phyloP scores from a whole-genome alignment of 2,329 filamentous ascomycete species.

The Diatrype stigma region DNA sequence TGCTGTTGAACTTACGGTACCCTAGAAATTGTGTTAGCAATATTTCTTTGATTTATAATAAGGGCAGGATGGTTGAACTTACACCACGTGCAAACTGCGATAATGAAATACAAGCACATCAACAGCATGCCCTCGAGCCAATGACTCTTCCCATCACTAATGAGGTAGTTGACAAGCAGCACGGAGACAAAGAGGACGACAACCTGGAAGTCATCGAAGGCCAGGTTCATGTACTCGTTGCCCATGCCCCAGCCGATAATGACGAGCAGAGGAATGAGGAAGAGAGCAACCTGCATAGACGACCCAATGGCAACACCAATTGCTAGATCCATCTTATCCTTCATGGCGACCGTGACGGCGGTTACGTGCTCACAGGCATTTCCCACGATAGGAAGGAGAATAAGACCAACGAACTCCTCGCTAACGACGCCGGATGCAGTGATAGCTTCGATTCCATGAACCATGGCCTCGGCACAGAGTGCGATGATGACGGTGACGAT shows the following conservation, averaged over 20 bases:
- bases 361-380: conserved; percentile 81
- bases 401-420: conserved; percentile 74
- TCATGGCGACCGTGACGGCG: conserved; percentile 72
- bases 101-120: conserved; percentile 75
- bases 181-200: conserved; percentile 80
- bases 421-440: conserved; percentile 56
- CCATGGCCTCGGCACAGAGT: conserved; percentile 76
- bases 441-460: conserved; percentile 67
- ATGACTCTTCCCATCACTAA: conserved; percentile 77
- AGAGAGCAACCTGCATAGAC: conserved; percentile 76
- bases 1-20: too few species aligned
- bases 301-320: conserved; percentile 78
- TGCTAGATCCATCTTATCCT: conserved; percentile 82
- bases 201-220: conserved; percentile 86
- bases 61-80: conserved; percentile 29
- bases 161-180: conserved; percentile 81
- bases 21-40: too few species aligned
- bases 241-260: conserved; percentile 75
- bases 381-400: conserved; percentile 77
- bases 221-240: conserved; percentile 70
- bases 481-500: conserved; percentile 76
- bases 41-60: too few species aligned
- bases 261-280: conserved; percentile 72
- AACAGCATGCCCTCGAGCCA: conserved; percentile 76
- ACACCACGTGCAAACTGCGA: conserved; percentile 65